Percentiles rank a stretch among this genome's conserved stretches.
These are phyloP conservation scores for Aphanoascus verrucosus DNA, from an alignment of 2,329 filamentous ascomycete species.

Conservation along the genomic window DNA sequence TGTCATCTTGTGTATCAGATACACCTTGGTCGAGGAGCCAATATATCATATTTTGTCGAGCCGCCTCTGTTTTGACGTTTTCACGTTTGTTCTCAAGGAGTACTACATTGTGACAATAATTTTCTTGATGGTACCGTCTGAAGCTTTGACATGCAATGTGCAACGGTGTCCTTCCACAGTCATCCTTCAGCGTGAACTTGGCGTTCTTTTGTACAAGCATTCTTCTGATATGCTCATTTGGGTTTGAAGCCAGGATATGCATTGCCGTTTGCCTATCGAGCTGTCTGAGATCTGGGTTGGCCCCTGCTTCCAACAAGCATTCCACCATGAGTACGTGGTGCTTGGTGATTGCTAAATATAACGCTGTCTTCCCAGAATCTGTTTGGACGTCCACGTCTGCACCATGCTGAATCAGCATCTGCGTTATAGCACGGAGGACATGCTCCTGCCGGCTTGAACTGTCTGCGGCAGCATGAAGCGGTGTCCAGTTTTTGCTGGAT, in stretches of 20 bases:
- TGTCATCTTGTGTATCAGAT: background rate
- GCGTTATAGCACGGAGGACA: background rate
- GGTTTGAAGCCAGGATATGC: background rate
- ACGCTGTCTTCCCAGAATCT: background rate
- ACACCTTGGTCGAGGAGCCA: background rate
- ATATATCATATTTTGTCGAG: conserved; percentile 1
- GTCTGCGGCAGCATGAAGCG: background rate
- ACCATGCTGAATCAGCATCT: background rate
- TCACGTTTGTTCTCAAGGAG: background rate
- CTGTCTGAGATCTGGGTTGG: background rate
- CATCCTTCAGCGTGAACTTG: background rate
- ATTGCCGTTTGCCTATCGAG: background rate
- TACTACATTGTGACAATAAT: background rate
- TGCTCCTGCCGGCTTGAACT: background rate
- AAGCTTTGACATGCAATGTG: background rate
- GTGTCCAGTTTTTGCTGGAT: background rate
- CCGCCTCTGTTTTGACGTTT: background rate
- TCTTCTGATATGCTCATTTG: background rate
- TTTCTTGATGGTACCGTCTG: background rate
- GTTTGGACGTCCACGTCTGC: background rate
- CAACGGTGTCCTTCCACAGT: background rate
- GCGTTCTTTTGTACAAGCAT: background rate
- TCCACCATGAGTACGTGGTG: background rate
- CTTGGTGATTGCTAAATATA: background rate
- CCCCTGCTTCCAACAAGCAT: background rate